Evolutionary conservation across 768 basidiomycete species (phyloP), one percentile per base, ranked within the genome.

Genomic region (Hygrophorus pudorinus): DNA sequence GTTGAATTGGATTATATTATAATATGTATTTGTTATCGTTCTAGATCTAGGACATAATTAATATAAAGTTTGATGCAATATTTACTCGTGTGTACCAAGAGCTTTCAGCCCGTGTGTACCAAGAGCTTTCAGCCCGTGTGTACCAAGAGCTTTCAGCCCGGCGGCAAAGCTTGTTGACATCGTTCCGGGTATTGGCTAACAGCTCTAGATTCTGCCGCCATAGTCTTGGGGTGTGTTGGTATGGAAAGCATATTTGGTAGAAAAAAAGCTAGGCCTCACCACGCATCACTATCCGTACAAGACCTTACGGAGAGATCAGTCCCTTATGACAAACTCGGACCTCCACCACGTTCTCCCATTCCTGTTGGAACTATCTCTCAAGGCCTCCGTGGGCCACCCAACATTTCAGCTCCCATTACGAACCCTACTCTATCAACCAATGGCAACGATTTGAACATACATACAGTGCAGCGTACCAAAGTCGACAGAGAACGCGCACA

Each of bases 391-490:
- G 47, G 47, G 9, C 16, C 41, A 50, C 31, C 37, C 49, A 59
- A 51, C 39, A 89, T 90, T 51, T 88, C 85, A 24, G 87, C 86
- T 4, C 86, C 86, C 6, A 81, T 83, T 54, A 87, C 86, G 18
- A 90, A 90, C 54, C 86, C 86, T 5, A 77, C 79, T 10, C 75
- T 47, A 12, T 85, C 85, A 1, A 48, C 72, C 35, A 68, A 75
- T 51, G 87, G 86, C 31, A 79, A 81, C 8, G 83, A 85, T 49
- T 65, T 85, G 55, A 87, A 81, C 60, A 69, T 75, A 51, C 75
- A 70, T 55, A 66, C 72, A 17, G 59, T 76, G 53, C 68, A 71
- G 38, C 72, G 71, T 46, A 60, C 61, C 43, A 74, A 66, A 55
- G 57, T 60, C 18, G 84, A 82, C 43, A 64, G 78, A 47, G 80